Evolutionary conservation across 2,329 filamentous ascomycete species (phyloP).

Genomic region (Colletotrichum sidae): DNA sequence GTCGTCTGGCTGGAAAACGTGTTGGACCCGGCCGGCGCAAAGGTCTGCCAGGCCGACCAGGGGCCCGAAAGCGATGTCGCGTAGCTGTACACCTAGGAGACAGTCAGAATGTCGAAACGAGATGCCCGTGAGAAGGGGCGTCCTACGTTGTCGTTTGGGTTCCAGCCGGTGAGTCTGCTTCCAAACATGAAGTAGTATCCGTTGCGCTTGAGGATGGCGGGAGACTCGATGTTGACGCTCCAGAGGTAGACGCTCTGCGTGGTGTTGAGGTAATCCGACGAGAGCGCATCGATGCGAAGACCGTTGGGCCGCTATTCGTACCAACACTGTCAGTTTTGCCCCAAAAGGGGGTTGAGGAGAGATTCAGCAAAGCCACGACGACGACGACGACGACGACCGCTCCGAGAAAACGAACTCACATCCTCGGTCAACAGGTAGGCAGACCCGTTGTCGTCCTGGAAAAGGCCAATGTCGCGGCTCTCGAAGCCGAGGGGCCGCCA

Average conservation of each 20-base stretch:
- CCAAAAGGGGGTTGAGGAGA: too few relatives aligned
- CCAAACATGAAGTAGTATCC: slow-evolving; percentile 75
- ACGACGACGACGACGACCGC: neutral
- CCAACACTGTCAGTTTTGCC: neutral
- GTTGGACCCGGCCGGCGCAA: slow-evolving; percentile 65
- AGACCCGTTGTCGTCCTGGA: slow-evolving; percentile 70
- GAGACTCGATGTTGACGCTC: slow-evolving; percentile 67
- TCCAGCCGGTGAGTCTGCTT: slow-evolving; percentile 67
- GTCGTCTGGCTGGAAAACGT: slow-evolving; percentile 73
- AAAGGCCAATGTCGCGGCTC: slow-evolving; percentile 67
- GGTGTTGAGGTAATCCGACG: slow-evolving; percentile 67
- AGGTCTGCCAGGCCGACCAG: slow-evolving; percentile 71
- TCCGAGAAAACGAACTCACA: slow-evolving; percentile 15
- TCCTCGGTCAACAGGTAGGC: slow-evolving; percentile 73
- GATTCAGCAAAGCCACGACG: neutral
- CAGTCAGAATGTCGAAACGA: neutral
- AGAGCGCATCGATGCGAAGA: slow-evolving; percentile 64
- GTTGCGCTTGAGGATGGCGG: slow-evolving; percentile 71
- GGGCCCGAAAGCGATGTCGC: slow-evolving; percentile 67
- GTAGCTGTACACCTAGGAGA: slow-evolving; percentile 62
- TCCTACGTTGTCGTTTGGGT: slow-evolving; percentile 71
- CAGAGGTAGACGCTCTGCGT: slow-evolving; percentile 63
- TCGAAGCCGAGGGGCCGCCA: slow-evolving; percentile 48
- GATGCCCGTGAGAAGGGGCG: neutral
- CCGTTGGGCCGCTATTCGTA: slow-evolving; percentile 27